These are phyloP conservation scores for Cyclocybe aegerita DNA, from an alignment of 768 basidiomycete species.

Conservation along the genomic window DNA sequence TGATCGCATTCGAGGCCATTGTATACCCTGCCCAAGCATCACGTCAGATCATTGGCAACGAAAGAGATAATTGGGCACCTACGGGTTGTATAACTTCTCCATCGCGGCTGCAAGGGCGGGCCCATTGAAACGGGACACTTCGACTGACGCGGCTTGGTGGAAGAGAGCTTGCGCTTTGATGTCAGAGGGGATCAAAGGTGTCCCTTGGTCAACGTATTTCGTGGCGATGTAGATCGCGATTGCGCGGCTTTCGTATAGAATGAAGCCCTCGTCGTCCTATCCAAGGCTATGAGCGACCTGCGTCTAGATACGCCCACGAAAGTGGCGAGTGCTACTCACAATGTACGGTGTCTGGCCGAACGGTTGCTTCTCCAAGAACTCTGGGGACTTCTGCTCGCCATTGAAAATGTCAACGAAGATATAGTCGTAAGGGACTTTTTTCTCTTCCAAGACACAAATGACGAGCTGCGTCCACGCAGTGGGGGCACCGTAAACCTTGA, in stretches of 20 bases:
- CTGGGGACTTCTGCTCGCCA: conserved; percentile 39
- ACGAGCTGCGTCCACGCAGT: conserved; percentile 50
- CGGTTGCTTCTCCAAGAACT: conserved; percentile 44
- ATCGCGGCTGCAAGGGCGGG: conserved; percentile 27
- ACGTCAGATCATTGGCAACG: too few relatives aligned
- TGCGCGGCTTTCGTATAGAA: conserved; percentile 54
- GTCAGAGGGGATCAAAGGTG: conserved; percentile 43
- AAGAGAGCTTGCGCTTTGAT: conserved; percentile 32
- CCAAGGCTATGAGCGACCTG: neutral
- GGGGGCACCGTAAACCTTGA: conserved; percentile 37
- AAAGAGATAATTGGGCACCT: conserved; percentile 10
- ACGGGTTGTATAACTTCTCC: conserved; percentile 52
- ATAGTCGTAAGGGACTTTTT: conserved; percentile 49
- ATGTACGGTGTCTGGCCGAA: conserved; percentile 59
- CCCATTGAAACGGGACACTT: conserved; percentile 44
- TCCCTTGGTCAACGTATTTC: conserved; percentile 47
- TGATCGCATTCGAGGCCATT: too few relatives aligned
- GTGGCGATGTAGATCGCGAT: conserved; percentile 51
- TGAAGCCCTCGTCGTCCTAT: conserved; percentile 54
- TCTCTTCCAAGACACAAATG: conserved; percentile 45
- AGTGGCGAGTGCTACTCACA: conserved; percentile 19
- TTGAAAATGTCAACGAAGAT: conserved; percentile 38
- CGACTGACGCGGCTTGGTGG: conserved; percentile 42
- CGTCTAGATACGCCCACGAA: neutral
- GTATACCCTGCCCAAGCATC: too few relatives aligned